These are phyloP conservation scores for Colletotrichum liriopes DNA, from an alignment of 2,329 filamentous ascomycete species.

Conservation along the genomic window DNA sequence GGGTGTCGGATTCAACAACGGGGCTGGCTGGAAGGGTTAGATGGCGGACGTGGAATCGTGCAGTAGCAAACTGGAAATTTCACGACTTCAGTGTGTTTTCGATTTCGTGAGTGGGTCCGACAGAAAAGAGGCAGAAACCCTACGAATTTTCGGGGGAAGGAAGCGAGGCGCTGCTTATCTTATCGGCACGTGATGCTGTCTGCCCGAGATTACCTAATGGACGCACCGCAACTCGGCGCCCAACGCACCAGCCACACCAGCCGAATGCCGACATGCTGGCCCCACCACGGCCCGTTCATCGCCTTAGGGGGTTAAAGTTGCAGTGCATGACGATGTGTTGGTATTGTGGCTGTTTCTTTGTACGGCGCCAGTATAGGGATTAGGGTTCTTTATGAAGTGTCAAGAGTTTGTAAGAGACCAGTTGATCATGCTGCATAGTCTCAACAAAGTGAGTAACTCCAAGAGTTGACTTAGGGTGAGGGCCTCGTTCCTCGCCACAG, in stretches of 20 bases:
- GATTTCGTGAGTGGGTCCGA: slow-evolving; percentile 34
- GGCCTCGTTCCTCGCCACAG: too few relatives aligned
- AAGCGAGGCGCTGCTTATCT: background rate
- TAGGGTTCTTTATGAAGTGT: too few relatives aligned
- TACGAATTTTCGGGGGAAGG: slow-evolving; percentile 21
- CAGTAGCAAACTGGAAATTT: slow-evolving; percentile 38
- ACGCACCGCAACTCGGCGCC: too few relatives aligned
- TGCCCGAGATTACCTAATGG: accelerated
- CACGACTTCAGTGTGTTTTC: slow-evolving; percentile 40
- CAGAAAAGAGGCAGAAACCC: slow-evolving; percentile 30
- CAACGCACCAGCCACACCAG: background rate
- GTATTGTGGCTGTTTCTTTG: too few relatives aligned
- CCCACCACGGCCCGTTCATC: background rate
- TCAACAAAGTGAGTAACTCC: too few relatives aligned
- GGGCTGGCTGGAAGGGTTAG: slow-evolving; percentile 41
- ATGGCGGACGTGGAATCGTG: slow-evolving; percentile 44
- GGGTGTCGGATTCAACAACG: slow-evolving; percentile 44
- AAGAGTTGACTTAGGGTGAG: too few relatives aligned
- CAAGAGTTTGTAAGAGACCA: too few relatives aligned
- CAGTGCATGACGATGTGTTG: background rate
- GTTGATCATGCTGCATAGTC: too few relatives aligned
- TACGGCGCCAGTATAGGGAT: too few relatives aligned
- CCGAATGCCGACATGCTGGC: background rate
- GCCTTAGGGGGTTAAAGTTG: slow-evolving; percentile 3
- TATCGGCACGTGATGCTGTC: background rate